Base-by-base conservation (phyloP, 495 filamentous ascomycete genomes). In the Hypoxylon rickii region DNA sequence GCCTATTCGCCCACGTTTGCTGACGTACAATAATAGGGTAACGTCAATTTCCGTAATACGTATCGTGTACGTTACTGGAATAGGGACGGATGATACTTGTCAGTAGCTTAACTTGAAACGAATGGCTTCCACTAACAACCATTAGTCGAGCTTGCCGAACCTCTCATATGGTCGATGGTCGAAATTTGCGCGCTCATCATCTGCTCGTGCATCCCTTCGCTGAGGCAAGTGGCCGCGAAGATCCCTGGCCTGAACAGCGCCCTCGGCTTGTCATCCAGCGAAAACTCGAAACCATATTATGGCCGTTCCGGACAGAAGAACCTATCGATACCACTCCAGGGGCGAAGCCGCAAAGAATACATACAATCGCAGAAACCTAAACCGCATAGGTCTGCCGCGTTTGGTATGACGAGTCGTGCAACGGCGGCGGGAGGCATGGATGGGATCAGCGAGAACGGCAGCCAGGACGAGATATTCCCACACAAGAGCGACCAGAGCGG, bases 381-480 rank as follows among this genome's bases (percentile, higher is more conserved):
- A 21, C 19, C 50, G 24, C 10, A 31, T 1, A 46, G 51, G 10
- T 21, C 44, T 6, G 29, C 13, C 3, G 20, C 32, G 3, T 60
- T 60, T 22, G 61, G 61, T 1, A 58, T 34, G 50, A 60, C 61
- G 22, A 57, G 52, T 36, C 46, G 20, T 3, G 55, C 43, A 12
- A 51, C 55, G 15, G 61, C 46, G n/a, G 13, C 36, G n/a, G 13
- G 29, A 15, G 38, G 1, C 2, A 50, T 50, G 49, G 56, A 64
- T 17, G 37, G 26, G 12, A 55, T 52, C 10, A 64, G 61, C 37
- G 50, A 55, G 15, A 59, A 44, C 29, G 50, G 47, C 6, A 64
- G 61, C 43, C 50, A 55, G 41, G 55, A 64, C 11, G 61, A 82
- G 64, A 74, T 83, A 51, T 60, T 60, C 20, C 48, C 53, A 10